Conservation (phyloP, 2,329 filamentous ascomycete genomes). For the Calonectria montana region DNA sequence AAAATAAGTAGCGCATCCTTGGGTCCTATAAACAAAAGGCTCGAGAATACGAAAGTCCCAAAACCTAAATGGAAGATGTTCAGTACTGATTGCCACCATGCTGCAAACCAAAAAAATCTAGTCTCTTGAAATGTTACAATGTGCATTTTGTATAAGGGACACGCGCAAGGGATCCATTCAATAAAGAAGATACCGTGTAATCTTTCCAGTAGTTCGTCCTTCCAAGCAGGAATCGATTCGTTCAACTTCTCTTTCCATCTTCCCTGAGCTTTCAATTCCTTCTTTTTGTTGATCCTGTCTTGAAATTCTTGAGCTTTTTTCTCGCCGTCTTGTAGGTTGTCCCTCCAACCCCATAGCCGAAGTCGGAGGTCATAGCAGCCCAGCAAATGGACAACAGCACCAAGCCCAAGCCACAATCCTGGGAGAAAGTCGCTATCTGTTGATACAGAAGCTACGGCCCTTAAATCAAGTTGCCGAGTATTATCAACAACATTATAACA, state of each 20-base stretch:
- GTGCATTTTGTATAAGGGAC: neutral
- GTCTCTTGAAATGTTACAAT: neutral
- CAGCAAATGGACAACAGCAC: neutral
- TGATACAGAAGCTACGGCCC: constrained; percentile 4
- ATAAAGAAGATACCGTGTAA: neutral
- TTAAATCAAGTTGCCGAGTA: neutral
- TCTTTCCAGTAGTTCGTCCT: neutral
- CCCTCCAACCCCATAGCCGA: constrained; percentile 9
- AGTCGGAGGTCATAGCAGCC: constrained; percentile 9
- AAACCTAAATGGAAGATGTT: constrained; percentile 18
- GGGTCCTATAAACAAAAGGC: constrained; percentile 10
- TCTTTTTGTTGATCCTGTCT: neutral
- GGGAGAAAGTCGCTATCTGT: constrained; percentile 13
- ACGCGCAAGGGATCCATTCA: constrained; percentile 12
- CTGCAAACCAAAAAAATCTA: neutral
- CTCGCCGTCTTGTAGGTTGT: neutral
- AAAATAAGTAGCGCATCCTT: constrained; percentile 17
- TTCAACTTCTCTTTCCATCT: neutral
- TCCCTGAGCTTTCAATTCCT: neutral
- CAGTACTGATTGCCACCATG: constrained; percentile 16
- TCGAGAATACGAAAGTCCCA: constrained; percentile 15
- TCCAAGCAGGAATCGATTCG: neutral
- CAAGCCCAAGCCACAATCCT: neutral
- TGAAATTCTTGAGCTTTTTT: neutral
- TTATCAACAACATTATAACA: constrained; percentile 7